Evolutionary conservation across 352 stramenopile species (phyloP).

Genomic region (Globisporangium iwayamae): DNA sequence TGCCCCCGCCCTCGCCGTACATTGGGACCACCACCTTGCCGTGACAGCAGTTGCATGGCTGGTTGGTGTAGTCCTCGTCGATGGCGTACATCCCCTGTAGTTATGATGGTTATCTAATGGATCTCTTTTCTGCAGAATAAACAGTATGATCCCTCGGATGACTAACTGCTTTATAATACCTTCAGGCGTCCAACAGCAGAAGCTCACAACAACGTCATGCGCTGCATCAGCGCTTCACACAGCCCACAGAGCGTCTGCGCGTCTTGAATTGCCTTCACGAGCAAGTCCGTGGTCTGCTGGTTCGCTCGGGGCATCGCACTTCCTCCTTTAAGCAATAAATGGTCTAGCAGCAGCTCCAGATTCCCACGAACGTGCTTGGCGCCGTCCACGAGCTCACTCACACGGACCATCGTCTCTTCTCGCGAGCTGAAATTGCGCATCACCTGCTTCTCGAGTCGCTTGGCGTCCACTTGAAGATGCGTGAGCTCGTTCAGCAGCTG

Average conservation of each 20-base stretch:
- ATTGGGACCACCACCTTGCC: too few relatives aligned
- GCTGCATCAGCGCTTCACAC: conserved; percentile 27
- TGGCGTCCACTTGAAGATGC: conserved; percentile 25
- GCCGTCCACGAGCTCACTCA: conserved; percentile 40
- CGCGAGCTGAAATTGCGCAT: conserved; percentile 42
- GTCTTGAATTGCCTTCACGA: conserved; percentile 29
- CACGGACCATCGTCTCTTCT: conserved; percentile 48
- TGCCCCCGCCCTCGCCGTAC: too few relatives aligned
- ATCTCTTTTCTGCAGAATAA: too few relatives aligned
- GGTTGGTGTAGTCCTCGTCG: too few relatives aligned
- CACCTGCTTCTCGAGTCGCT: conserved; percentile 42
- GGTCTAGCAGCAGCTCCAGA: conserved; percentile 43
- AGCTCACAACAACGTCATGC: conserved; percentile 20
- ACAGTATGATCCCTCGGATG: too few relatives aligned
- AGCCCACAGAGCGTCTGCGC: conserved; percentile 18
- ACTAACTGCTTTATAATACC: neutral
- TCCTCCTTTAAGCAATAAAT: conserved; percentile 23
- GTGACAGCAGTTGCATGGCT: too few relatives aligned
- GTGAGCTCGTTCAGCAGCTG: conserved; percentile 62
- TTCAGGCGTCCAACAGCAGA: too few relatives aligned
- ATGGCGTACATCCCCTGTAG: too few relatives aligned
- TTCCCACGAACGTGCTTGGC: conserved; percentile 35
- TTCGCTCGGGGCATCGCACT: conserved; percentile 11
- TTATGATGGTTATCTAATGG: too few relatives aligned
- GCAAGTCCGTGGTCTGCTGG: conserved; percentile 22